Conservation (phyloP, 2,329 filamentous ascomycete species). For the Fusarium sp. region DNA sequence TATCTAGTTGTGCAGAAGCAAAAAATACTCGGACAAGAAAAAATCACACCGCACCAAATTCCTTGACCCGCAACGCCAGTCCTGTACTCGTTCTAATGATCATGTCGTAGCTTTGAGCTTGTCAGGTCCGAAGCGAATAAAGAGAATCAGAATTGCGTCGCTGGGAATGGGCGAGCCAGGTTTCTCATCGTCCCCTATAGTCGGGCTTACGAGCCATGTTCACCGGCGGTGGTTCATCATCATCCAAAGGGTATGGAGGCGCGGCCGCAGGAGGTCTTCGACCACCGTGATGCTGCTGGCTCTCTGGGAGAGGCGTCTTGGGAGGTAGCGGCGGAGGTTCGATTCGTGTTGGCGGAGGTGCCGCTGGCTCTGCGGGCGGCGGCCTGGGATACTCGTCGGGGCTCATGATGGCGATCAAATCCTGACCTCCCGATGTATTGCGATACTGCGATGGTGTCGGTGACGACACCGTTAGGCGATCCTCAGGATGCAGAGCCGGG, state of each 20-base stretch:
- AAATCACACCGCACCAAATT: conserved; percentile 14
- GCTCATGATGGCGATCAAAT: conserved; percentile 73
- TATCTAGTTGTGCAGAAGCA: conserved; percentile 39
- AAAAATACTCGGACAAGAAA: conserved; percentile 12
- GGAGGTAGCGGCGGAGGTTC: conserved; percentile 78
- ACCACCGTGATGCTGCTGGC: conserved; percentile 44
- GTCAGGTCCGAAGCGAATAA: background rate
- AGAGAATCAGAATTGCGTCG: background rate
- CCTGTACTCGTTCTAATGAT: conserved; percentile 9
- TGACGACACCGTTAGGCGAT: conserved; percentile 64
- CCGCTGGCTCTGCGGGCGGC: conserved; percentile 47
- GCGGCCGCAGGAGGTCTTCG: conserved; percentile 50
- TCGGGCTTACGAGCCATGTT: conserved; percentile 89
- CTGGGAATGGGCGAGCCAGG: background rate
- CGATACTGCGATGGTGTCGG: conserved; percentile 68
- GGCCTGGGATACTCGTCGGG: conserved; percentile 65
- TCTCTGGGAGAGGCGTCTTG: conserved; percentile 75
- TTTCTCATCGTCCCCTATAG: conserved; percentile 59
- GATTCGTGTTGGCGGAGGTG: conserved; percentile 51
- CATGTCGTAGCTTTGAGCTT: conserved; percentile 5
- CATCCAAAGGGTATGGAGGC: conserved; percentile 82
- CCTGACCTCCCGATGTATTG: conserved; percentile 62
- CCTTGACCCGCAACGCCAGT: conserved; percentile 23
- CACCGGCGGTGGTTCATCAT: conserved; percentile 82
- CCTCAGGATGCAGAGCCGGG: conserved; percentile 48